Evolutionary conservation across 768 basidiomycete species (phyloP).

Genomic region (Amanita inopinata): DNA sequence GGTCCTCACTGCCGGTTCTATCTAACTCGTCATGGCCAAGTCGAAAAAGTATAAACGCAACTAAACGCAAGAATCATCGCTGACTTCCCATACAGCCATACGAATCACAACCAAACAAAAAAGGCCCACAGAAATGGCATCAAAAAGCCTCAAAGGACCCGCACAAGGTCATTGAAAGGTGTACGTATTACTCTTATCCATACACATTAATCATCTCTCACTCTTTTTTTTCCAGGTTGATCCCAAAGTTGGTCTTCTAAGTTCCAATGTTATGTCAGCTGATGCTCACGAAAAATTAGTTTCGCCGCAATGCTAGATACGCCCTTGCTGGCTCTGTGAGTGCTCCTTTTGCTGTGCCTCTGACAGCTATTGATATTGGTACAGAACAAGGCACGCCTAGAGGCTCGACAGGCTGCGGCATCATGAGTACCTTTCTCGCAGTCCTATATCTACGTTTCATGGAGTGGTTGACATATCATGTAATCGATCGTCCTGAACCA

Average conservation of each 20-base stretch:
- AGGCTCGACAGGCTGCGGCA: conserved; percentile 41
- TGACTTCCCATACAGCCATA: conserved; percentile 45
- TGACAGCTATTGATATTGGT: conserved; percentile 8
- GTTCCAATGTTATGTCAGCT: neutral
- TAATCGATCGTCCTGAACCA: neutral
- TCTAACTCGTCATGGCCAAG: conserved; percentile 71
- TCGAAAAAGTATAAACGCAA: conserved; percentile 74
- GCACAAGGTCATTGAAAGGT: conserved; percentile 80
- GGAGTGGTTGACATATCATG: neutral
- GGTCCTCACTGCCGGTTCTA: too few species aligned
- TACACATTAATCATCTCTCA: conserved; percentile 7
- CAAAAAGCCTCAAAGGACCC: conserved; percentile 66
- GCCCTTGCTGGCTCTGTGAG: conserved; percentile 70
- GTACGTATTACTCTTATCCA: conserved; percentile 43
- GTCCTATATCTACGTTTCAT: neutral
- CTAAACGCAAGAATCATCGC: conserved; percentile 1
- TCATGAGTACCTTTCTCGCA: too few species aligned
- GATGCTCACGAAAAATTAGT: conserved; percentile 23
- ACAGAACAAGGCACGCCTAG: conserved; percentile 60
- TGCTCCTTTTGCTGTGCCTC: neutral
- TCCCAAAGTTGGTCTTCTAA: conserved; percentile 47
- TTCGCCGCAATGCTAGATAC: conserved; percentile 74
- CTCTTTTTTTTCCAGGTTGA: conserved; percentile 47
- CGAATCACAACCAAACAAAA: conserved; percentile 92
- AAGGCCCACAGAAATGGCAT: conserved; percentile 99